A percentile compares a stretch with the other conserved stretches of the same genome.
Conservation (phyloP, 2,329 filamentous ascomycete species). For the Fusarium sp. region DNA sequence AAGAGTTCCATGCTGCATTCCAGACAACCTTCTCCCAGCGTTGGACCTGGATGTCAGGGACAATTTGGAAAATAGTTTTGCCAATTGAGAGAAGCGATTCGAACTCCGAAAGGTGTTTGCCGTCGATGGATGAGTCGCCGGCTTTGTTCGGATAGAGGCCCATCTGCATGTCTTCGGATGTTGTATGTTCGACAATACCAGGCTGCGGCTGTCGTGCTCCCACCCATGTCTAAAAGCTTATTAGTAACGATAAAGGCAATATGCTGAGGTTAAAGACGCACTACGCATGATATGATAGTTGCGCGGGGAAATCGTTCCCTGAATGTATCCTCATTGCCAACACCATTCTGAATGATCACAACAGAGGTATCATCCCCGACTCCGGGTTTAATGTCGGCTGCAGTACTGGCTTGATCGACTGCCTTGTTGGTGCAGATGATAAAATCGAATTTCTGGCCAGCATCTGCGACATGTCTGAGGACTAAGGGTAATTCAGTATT, state of each 20-base stretch:
- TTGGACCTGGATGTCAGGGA: slow-evolving; percentile 66
- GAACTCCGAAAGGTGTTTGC: slow-evolving; percentile 56
- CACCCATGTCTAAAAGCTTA: slow-evolving; percentile 59
- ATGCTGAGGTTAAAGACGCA: slow-evolving; percentile 47
- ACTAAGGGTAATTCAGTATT: slow-evolving; percentile 4
- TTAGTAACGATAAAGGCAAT: neutral
- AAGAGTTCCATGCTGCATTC: slow-evolving; percentile 72
- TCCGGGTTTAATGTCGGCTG: slow-evolving; percentile 47
- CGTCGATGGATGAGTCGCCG: slow-evolving; percentile 50
- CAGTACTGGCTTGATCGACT: slow-evolving; percentile 29
- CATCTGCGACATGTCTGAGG: slow-evolving; percentile 31
- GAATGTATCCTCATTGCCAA: slow-evolving; percentile 70
- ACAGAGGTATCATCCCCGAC: slow-evolving; percentile 62
- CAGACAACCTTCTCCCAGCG: slow-evolving; percentile 72
- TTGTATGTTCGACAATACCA: slow-evolving; percentile 62
- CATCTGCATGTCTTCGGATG: slow-evolving; percentile 66
- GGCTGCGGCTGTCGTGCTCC: slow-evolving; percentile 64
- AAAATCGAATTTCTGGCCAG: slow-evolving; percentile 33
- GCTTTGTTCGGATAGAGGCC: slow-evolving; percentile 61
- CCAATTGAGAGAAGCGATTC: slow-evolving; percentile 56
- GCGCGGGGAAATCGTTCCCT: slow-evolving; percentile 60
- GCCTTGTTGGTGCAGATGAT: slow-evolving; percentile 43
- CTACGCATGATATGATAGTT: slow-evolving; percentile 67
- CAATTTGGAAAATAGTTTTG: slow-evolving; percentile 60
- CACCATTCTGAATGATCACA: slow-evolving; percentile 72